Evolutionary conservation across 768 basidiomycete genomes (phyloP).

Genomic region (Zangia roseola): DNA sequence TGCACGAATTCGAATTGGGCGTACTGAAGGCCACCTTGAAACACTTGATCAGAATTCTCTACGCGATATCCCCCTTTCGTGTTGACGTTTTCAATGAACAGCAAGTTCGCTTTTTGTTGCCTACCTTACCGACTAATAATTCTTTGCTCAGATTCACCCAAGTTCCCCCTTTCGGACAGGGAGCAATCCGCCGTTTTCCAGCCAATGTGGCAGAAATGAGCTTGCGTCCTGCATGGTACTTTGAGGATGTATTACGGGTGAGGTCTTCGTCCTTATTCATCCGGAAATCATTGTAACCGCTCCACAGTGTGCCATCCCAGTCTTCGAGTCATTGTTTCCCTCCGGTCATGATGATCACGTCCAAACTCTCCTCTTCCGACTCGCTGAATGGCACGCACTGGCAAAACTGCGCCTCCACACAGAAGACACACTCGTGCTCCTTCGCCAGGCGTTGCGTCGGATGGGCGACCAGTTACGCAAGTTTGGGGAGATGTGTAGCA

Average conservation of each 20-base stretch:
- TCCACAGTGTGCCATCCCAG: neutral
- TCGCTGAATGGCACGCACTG: neutral
- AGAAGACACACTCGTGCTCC: neutral
- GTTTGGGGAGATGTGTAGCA: neutral
- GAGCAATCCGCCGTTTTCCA: too few species aligned
- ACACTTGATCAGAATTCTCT: neutral
- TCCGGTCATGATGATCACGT: neutral
- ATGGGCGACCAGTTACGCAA: neutral
- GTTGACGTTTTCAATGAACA: neutral
- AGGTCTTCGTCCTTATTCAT: neutral
- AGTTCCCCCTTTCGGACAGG: neutral
- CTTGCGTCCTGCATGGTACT: too few species aligned
- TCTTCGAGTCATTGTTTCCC: too few species aligned
- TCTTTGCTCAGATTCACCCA: too few species aligned
- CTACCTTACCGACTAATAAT: too few species aligned
- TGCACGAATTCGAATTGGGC: neutral
- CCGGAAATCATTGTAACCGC: too few species aligned
- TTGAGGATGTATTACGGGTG: too few species aligned
- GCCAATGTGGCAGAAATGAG: neutral
- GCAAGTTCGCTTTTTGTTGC: too few species aligned
- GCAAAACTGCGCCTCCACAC: neutral
- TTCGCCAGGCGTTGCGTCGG: neutral
- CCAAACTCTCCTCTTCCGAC: neutral
- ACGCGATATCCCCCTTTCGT: neutral
- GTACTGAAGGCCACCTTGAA: neutral